Evolutionary conservation across 129 eudicot genomes (phyloP), one percentile per base, ranked within the genome.

Genomic region (Flaveria trinervia): DNA sequence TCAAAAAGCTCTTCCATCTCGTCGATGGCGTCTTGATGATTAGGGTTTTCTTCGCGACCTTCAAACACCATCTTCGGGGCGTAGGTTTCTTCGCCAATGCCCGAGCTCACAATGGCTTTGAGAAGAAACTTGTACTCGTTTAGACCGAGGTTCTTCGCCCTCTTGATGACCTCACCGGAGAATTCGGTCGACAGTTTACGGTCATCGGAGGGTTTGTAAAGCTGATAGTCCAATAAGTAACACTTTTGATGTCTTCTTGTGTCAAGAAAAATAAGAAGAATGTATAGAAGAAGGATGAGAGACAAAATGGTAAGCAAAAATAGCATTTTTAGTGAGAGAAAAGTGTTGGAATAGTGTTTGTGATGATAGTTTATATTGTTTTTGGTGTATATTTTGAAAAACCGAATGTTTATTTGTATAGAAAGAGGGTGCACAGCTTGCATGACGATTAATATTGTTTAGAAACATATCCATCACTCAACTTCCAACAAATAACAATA

Each of bases 1-100:
- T 66, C 70, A 33, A 79, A 79, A 49, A 86, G 57, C 84, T 86
- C 89, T 0, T 83, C 89, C 87, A 86, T 79, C 45, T 86, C 89
- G 1, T n/a, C 30, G 8, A 79, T 46, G 28, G 75, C 78, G 7
- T 85, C 89, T 44, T 65, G 15, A 25, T 78, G 17, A 56, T 28
- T 75, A 2, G 89, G 84, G 66, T 61, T 61, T 50, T 78, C 74
- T 79, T 85, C 89, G 1, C 84, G 67, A 46, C 84, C 89, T 64
- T 66, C 85, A 55, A 85, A 71, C 55, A 85, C 71, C 79, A 74
- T 85, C 68, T 26, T 85, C 4, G 89, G 89, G n/a, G 84, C 78
- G 56, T 85, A 85, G 5, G 89, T 78, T 65, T 80, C 82, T 70
- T 86, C 86, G 0, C 89, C 86, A 17, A 86, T 76, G 61, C 89